These are phyloP conservation scores for Periconia macrospinosa DNA, from an alignment of 2,329 filamentous ascomycete genomes.

Conservation along the genomic window DNA sequence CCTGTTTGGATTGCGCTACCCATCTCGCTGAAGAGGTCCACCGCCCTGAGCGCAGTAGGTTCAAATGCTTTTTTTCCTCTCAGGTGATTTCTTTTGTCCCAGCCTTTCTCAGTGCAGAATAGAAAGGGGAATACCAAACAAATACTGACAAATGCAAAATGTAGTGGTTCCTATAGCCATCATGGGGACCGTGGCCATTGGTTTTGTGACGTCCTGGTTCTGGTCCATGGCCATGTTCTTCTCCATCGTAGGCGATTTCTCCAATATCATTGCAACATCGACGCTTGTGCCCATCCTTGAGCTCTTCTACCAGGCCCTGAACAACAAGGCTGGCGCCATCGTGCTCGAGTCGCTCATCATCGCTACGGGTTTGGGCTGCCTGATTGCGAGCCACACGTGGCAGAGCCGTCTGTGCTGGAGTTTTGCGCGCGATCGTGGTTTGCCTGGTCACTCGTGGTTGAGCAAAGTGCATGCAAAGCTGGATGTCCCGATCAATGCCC, in stretches of 20 bases:
- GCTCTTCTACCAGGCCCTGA: conserved; percentile 50
- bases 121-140: too few relatives aligned
- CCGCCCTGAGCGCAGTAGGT: conserved; percentile 43
- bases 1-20: conserved; percentile 54
- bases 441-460: conserved; percentile 49
- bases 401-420: conserved; percentile 56
- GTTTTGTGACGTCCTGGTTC: conserved; percentile 53
- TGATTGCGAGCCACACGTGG: conserved; percentile 54
- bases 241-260: conserved; percentile 51
- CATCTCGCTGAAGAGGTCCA: conserved; percentile 57
- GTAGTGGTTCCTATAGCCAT: conserved; percentile 53
- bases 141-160: not conserved
- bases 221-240: conserved; percentile 55
- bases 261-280: conserved; percentile 40
- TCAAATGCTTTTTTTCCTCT: not conserved
- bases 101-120: too few relatives aligned
- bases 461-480: conserved; percentile 44
- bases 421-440: conserved; percentile 55
- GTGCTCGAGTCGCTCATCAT: conserved; percentile 51
- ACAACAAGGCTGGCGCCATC: conserved; percentile 49
- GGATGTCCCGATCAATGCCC: conserved; percentile 51
- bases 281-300: conserved; percentile 53
- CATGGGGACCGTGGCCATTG: conserved; percentile 52
- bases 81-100: not conserved
- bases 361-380: conserved; percentile 51